Evolutionary conservation across 2,329 filamentous ascomycete species (phyloP), one percentile per base, ranked within the genome.

Genomic region (Xylaria sp.): DNA sequence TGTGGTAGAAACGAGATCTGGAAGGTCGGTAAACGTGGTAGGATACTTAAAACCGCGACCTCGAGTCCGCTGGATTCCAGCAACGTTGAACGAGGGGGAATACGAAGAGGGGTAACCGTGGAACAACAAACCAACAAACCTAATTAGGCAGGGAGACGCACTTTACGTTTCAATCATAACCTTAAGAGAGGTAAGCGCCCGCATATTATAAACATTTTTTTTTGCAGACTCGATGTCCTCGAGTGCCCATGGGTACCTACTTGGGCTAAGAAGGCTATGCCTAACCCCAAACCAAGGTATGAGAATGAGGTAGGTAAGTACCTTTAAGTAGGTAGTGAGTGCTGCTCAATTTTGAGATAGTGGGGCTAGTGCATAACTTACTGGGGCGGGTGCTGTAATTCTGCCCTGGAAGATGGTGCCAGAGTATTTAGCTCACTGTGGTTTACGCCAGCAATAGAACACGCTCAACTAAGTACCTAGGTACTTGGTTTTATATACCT

Each of bases 41-140:
- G 2, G 8, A 33, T 23, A 33, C 15, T 5, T 28, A 28, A 7
- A 52, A 2, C 48, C 43, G 28, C 12, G 23, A 2, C 48, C 43
- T 36, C 12, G 23, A 57, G 31, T 28, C 18, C 3, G 9, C 23
- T 25, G n/a, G 46, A 66, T 56, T 9, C 41, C 25, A 39, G 12
- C 20, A 46, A 41, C 55, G 13, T 33, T 15, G 10, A 15, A 39
- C 28, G 64, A 60, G 57, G 36, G 57, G 59, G 20, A 13, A 15
- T 55, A 55, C 28, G 48, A 48, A 65, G 66, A 68, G 66, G 66
- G 66, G 67, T 62, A 62, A 52, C 48, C 52, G 58, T 62, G 56
- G 23, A 57, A 62, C 62, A 9, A 8, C 3, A n/a, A 10, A 36
- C 7, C 33, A 18, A 28, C 33, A 58, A 31, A 51, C 43, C 55